Conservation (phyloP, 352 stramenopile genomes). For the Globisporangium echinulatum region DNA sequence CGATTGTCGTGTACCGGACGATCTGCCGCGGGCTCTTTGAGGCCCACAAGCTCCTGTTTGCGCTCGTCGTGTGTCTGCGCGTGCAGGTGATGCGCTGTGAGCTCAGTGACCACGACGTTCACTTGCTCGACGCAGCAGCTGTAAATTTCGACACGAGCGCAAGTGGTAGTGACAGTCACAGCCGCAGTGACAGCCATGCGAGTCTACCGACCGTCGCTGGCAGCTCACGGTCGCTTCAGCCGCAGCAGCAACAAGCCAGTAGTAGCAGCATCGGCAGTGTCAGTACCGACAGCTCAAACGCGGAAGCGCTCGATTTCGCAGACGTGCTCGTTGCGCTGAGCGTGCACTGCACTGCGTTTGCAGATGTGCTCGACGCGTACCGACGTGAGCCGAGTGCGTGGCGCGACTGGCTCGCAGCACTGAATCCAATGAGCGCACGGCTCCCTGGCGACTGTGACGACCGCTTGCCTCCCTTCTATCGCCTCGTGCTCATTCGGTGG, state of each 20-base stretch:
- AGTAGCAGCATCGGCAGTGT: background rate
- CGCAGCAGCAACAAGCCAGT: background rate
- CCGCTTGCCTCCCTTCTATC: conserved; percentile 31
- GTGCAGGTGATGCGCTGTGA: conserved; percentile 40
- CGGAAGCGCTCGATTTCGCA: conserved; percentile 9
- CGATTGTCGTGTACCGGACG: conserved; percentile 55
- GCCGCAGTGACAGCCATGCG: too few species aligned
- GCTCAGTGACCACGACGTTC: conserved; percentile 28
- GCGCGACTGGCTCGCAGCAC: conserved; percentile 29
- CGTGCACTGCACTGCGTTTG: conserved; percentile 16
- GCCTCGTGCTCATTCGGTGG: conserved; percentile 55
- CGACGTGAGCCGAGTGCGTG: conserved; percentile 31
- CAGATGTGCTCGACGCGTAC: conserved; percentile 33
- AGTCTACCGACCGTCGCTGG: background rate
- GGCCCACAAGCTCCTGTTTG: conserved; percentile 57
- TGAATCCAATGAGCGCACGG: conserved; percentile 27
- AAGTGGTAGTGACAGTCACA: background rate
- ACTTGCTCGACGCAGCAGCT: conserved; percentile 22
- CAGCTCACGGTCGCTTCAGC: background rate
- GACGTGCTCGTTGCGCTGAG: conserved; percentile 27
- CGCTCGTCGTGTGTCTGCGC: conserved; percentile 45
- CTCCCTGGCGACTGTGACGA: conserved; percentile 31
- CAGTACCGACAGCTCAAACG: background rate
- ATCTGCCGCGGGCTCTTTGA: conserved; percentile 69
- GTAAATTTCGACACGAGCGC: conserved; percentile 6